These are phyloP conservation scores for Raddia guianensis DNA, from an alignment of 176 grass and related monocot species.

Conservation along the genomic window DNA sequence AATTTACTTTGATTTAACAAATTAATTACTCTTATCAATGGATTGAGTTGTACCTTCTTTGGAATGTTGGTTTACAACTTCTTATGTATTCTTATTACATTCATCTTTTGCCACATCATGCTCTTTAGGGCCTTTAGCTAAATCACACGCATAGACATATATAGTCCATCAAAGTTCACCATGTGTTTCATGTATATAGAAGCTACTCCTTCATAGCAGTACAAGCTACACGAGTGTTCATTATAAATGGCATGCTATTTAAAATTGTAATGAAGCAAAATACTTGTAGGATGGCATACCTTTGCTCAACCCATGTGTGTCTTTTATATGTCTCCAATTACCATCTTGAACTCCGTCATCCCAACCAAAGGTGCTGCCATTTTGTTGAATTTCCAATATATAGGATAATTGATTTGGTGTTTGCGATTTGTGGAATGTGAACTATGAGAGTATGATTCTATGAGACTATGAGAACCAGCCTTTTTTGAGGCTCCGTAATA, in stretches of 20 bases:
- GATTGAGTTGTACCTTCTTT: not conserved
- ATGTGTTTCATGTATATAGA: not conserved
- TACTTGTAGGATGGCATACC: not conserved
- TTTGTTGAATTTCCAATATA: conserved; percentile 6
- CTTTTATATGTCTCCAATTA: not conserved
- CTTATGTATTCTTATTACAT: too few relatives aligned
- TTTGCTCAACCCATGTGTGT: not conserved
- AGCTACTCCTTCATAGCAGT: not conserved
- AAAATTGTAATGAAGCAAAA: not conserved
- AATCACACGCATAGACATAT: conserved; percentile 9
- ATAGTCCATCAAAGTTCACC: not conserved
- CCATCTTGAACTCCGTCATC: not conserved
- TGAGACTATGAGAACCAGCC: too few relatives aligned
- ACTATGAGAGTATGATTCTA: too few relatives aligned
- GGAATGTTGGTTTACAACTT: too few relatives aligned
- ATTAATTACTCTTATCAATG: not conserved
- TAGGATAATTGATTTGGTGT: not conserved
- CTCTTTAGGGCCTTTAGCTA: not conserved
- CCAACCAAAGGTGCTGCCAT: not conserved
- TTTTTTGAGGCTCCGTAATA: too few relatives aligned
- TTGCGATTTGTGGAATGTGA: too few relatives aligned
- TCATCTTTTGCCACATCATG: not conserved
- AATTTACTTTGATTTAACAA: not conserved
- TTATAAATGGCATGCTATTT: not conserved
- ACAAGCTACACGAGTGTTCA: not conserved